Percentiles rank a stretch among this genome's conserved stretches.
Evolutionary conservation across 495 filamentous ascomycete genomes (phyloP).

Genomic region (Penicillium odoratum): DNA sequence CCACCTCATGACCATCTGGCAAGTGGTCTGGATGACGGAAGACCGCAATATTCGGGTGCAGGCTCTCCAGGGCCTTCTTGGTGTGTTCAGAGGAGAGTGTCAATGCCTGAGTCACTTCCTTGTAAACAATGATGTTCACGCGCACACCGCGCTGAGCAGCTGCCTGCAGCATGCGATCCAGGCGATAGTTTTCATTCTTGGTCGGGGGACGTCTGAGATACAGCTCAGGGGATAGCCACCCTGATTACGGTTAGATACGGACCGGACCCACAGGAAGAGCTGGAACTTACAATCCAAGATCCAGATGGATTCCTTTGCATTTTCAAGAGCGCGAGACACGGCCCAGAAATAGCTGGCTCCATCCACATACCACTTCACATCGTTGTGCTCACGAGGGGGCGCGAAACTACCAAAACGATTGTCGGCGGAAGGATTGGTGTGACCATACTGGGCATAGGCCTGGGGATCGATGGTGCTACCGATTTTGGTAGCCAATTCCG

Average conservation of each 20-base stretch:
- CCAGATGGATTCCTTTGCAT: slow-evolving; percentile 81
- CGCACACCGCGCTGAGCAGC: slow-evolving; percentile 87
- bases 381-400: slow-evolving; percentile 61
- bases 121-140: slow-evolving; percentile 92
- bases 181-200: slow-evolving; percentile 77
- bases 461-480: slow-evolving; percentile 52
- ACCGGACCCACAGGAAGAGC: background rate
- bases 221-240: slow-evolving; percentile 88
- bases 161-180: slow-evolving; percentile 85
- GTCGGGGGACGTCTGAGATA: slow-evolving; percentile 86
- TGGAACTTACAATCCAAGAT: slow-evolving; percentile 64
- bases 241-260: slow-evolving; percentile 28
- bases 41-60: slow-evolving; percentile 86
- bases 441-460: slow-evolving; percentile 48
- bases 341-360: slow-evolving; percentile 92
- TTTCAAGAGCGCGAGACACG: slow-evolving; percentile 80
- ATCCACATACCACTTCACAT: slow-evolving; percentile 91
- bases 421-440: slow-evolving; percentile 45
- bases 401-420: slow-evolving; percentile 84
- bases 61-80: slow-evolving; percentile 73
- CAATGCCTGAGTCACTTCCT: slow-evolving; percentile 77
- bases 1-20: slow-evolving; percentile 63
- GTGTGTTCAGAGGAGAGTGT: slow-evolving; percentile 81
- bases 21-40: slow-evolving; percentile 92
- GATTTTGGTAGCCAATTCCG: slow-evolving; percentile 50